Evolutionary conservation across 2,329 filamentous ascomycete genomes (phyloP), one percentile per base, ranked within the genome.

Genomic region (Aspergillus chevalieri): DNA sequence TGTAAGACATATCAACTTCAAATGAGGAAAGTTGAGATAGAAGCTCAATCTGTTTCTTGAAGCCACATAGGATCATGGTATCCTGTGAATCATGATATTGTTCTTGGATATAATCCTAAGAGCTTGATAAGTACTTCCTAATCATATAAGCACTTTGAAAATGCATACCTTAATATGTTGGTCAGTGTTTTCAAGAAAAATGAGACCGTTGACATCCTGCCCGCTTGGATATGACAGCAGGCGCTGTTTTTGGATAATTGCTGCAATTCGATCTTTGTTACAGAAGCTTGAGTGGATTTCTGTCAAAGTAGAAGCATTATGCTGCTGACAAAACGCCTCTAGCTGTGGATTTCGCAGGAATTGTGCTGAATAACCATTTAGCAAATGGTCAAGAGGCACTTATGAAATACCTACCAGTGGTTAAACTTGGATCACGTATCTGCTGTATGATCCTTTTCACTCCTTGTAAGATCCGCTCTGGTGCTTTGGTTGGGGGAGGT

Each of bases 401-500:
- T 33, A 14, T 8, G 28, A 33, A n/a, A 3, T n/a, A 41, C 38
- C 7, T 41, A 41, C 38, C 9, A 14, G 38, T 41, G 8, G 28
- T 33, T 33, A 33, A 33, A 33, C 12, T 33, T 33, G 28, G 28
- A 33, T 33, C 8, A 33, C 12, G 6, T 2, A 33, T 33, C 12
- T 33, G 28, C 12, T 33, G 28, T 9, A 33, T 33, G 28, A 14
- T 14, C 12, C 8, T 33, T 33, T 33, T 33, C 28, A 33, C 28
- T 9, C 28, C 28, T 6, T 33, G 28, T 33, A 33, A 33, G 12
- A 33, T 33, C 12, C 28, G 28, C 28, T 33, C 44, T 30, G 51
- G 47, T 30, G 28, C 12, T 14, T 33, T 33, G 28, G 28, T 9
- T 33, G 49, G 49, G 41, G 43, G 49, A n/a, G 52, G 52, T 26